Conservation (phyloP, 208 protist genomes). For the Leishmania amazonensis region DNA sequence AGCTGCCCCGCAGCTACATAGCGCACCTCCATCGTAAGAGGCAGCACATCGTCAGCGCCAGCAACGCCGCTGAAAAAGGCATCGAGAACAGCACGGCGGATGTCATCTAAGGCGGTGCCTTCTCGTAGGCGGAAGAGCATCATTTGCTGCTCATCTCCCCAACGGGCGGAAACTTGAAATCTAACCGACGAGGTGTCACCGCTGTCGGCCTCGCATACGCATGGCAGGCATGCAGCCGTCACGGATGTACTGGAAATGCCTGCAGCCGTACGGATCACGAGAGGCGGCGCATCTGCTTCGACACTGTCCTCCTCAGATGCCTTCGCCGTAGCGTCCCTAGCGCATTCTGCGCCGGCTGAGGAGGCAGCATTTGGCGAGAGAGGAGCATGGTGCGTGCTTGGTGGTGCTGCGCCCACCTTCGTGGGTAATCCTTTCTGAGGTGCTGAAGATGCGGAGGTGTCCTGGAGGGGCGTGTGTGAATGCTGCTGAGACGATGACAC, state of each 20-base stretch:
- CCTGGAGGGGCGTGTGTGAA: background rate
- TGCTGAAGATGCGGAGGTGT: background rate
- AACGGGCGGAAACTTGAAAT: conserved; percentile 40
- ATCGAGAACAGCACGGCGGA: conserved; percentile 34
- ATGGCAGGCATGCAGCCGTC: background rate
- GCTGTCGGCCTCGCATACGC: conserved; percentile 2
- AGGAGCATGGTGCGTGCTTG: background rate
- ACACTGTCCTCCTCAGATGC: background rate
- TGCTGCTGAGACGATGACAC: background rate
- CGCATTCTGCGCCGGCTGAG: background rate
- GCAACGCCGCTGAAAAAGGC: conserved; percentile 17
- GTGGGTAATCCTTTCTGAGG: background rate
- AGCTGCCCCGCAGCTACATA: background rate
- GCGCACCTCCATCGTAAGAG: conserved; percentile 9
- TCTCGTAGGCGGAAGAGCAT: conserved; percentile 34
- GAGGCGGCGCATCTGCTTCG: conserved; percentile 10
- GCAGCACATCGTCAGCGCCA: background rate
- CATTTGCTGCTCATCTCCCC: conserved; percentile 39
- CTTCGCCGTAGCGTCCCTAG: background rate
- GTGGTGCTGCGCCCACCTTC: background rate
- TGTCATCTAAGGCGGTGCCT: conserved; percentile 39
- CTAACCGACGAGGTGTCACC: background rate
- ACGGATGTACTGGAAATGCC: background rate
- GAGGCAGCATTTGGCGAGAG: background rate
- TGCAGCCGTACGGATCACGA: conserved; percentile 12